Percentiles rank a stretch among this genome's conserved stretches.
Conservation (phyloP, 2,329 filamentous ascomycete genomes). For the Cladosporium sp. region DNA sequence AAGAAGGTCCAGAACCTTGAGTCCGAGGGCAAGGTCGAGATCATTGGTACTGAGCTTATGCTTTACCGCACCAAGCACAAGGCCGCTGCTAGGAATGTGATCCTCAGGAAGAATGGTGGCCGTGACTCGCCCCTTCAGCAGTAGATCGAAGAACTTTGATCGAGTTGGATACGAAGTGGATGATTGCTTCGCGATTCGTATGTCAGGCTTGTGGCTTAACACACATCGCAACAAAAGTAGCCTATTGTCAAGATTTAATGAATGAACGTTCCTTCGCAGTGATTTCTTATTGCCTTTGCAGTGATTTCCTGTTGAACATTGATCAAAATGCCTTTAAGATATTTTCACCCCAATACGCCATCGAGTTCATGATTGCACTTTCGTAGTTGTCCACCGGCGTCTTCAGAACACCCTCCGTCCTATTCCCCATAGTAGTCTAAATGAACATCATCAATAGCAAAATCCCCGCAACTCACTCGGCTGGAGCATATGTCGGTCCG, state of each 20-base stretch:
- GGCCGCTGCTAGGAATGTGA: constrained; percentile 27
- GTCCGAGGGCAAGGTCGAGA: constrained; percentile 38
- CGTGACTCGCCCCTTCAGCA: constrained; percentile 14
- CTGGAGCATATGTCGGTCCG: no score
- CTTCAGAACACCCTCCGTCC: no score
- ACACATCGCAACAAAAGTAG: not conserved
- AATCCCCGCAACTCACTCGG: no score
- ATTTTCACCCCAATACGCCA: no score
- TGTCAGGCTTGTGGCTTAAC: not conserved
- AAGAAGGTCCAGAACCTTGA: constrained; percentile 41
- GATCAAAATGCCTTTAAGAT: no score
- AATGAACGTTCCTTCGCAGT: not conserved
- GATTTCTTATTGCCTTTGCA: no score
- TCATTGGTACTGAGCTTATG: constrained; percentile 36
- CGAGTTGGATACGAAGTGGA: not conserved
- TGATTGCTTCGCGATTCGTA: not conserved
- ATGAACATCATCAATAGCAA: no score
- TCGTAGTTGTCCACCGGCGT: no score
- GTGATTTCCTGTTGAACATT: no score
- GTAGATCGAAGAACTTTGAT: not conserved
- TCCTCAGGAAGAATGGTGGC: constrained; percentile 28
- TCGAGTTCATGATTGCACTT: no score
- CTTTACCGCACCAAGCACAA: constrained; percentile 34
- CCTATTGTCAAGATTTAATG: not conserved
- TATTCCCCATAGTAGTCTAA: no score